Conservation (phyloP, 352 stramenopile genomes). For the Plasmopara halstedii region DNA sequence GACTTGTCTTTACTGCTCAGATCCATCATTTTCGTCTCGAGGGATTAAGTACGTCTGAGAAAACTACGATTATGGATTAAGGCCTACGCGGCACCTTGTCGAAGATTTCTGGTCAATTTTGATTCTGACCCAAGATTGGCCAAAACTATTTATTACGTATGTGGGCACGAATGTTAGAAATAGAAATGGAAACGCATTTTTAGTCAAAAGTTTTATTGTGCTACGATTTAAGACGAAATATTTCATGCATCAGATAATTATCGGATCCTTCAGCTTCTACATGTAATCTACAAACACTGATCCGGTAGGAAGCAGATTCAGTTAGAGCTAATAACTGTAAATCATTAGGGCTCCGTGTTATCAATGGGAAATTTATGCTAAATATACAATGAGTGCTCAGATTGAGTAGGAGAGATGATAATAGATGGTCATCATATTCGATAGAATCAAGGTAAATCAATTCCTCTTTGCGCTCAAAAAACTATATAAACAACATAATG, state of each 20-base stretch:
- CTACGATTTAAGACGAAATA: no score
- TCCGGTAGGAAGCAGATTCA: slow-evolving; percentile 71
- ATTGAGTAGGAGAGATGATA: slow-evolving; percentile 73
- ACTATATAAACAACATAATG: slow-evolving; percentile 4
- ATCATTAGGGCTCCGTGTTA: slow-evolving; percentile 46
- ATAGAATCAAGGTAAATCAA: slow-evolving; percentile 30
- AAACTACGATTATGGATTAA: background rate
- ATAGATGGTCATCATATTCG: slow-evolving; percentile 43
- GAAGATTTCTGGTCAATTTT: slow-evolving; percentile 26
- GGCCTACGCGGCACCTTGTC: slow-evolving; percentile 13
- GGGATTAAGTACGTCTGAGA: background rate
- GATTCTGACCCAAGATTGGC: slow-evolving; percentile 3
- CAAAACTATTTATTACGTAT: slow-evolving; percentile 3
- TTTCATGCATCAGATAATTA: background rate
- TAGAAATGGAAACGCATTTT: background rate
- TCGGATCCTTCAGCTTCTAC: slow-evolving; percentile 40
- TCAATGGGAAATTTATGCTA: background rate
- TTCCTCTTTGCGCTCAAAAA: slow-evolving; percentile 26
- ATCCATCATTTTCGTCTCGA: slow-evolving; percentile 30
- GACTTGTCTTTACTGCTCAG: slow-evolving; percentile 51
- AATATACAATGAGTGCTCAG: slow-evolving; percentile 35
- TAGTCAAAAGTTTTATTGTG: no score
- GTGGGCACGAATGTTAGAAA: background rate
- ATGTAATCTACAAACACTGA: slow-evolving; percentile 30
- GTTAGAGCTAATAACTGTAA: slow-evolving; percentile 87